Percentiles rank a stretch among this genome's conserved stretches.
Conservation (phyloP, 1,284 basidiomycete genomes). For the Violaceomyces palustris region DNA sequence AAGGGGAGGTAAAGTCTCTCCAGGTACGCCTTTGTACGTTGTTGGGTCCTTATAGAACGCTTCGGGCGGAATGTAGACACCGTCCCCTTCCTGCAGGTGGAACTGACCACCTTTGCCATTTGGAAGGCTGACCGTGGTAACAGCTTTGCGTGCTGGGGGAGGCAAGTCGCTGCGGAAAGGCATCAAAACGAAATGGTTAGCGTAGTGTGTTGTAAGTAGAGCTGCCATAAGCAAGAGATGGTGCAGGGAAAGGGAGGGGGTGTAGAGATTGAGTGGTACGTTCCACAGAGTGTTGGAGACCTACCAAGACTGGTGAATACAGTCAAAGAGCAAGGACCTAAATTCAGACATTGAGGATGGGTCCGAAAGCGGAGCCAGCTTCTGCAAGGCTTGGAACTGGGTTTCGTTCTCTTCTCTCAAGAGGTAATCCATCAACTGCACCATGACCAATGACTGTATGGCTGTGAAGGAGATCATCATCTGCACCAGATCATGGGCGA, state of each 20-base stretch:
- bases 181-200: too few relatives aligned
- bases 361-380: slow-evolving; percentile 14
- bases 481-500: slow-evolving; percentile 20
- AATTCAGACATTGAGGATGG: slow-evolving; percentile 13
- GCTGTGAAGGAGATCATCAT: slow-evolving; percentile 29
- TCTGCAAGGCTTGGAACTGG: slow-evolving; percentile 11
- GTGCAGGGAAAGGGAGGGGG: too few relatives aligned
- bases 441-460: slow-evolving; percentile 20
- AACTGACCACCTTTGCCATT: slow-evolving; percentile 13
- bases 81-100: slow-evolving; percentile 16
- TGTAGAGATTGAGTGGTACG: too few relatives aligned
- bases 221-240: too few relatives aligned
- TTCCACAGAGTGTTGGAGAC: too few relatives aligned
- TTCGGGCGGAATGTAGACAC: slow-evolving; percentile 18
- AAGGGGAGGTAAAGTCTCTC: too few relatives aligned
- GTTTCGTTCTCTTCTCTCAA: slow-evolving; percentile 13
- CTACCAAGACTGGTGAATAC: too few relatives aligned
- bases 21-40: slow-evolving; percentile 8
- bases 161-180: slow-evolving; percentile 13
- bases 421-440: slow-evolving; percentile 28
- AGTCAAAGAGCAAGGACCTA: too few relatives aligned
- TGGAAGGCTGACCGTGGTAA: slow-evolving; percentile 9
- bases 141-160: slow-evolving; percentile 17
- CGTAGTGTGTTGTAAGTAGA: too few relatives aligned
- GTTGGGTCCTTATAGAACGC: slow-evolving; percentile 26